phyloP scores from a whole-genome alignment of 805 yeast species.

The Candida verbasci region DNA sequence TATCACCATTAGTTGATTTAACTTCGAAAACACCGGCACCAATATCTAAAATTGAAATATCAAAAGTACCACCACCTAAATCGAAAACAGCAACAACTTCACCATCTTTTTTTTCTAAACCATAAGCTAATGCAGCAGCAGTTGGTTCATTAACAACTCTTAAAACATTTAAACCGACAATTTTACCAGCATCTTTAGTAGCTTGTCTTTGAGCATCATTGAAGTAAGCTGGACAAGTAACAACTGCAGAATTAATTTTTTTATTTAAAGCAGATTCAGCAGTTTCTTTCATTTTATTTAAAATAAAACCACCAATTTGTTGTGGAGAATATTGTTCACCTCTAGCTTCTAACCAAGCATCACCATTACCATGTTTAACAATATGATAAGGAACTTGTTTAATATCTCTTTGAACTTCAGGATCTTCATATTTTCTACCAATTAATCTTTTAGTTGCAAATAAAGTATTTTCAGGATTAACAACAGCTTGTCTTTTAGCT shows the following conservation, averaged over 20 bases:
- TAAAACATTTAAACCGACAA: constrained; percentile 87
- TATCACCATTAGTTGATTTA: constrained; percentile 95
- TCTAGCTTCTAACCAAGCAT: constrained; percentile 92
- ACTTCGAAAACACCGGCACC: constrained; percentile 98
- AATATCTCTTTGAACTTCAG: constrained; percentile 87
- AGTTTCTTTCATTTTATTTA: constrained; percentile 97
- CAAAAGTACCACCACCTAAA: constrained; percentile 98
- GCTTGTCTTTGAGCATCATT: constrained; percentile 92
- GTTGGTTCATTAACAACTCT: constrained; percentile 91
- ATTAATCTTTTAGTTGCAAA: constrained; percentile 94
- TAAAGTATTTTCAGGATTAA: constrained; percentile 89
- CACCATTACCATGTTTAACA: constrained; percentile 87
- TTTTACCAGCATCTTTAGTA: constrained; percentile 96
- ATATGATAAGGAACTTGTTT: constrained; percentile 87
- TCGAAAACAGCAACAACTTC: constrained; percentile 94
- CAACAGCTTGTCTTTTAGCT: constrained; percentile 94
- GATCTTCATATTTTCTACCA: constrained; percentile 87
- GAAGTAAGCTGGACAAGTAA: constrained; percentile 87
- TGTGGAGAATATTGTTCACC: constrained; percentile 90
- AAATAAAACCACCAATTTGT: constrained; percentile 88
- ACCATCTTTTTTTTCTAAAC: constrained; percentile 76
- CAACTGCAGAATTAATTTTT: constrained; percentile 83
- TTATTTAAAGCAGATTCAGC: constrained; percentile 91
- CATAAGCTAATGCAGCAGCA: constrained; percentile 93
- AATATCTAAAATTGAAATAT: constrained; percentile 92